phyloP scores from a whole-genome alignment of 1,139 yeast genomes.

The Suhomyces yuchorum region DNA sequence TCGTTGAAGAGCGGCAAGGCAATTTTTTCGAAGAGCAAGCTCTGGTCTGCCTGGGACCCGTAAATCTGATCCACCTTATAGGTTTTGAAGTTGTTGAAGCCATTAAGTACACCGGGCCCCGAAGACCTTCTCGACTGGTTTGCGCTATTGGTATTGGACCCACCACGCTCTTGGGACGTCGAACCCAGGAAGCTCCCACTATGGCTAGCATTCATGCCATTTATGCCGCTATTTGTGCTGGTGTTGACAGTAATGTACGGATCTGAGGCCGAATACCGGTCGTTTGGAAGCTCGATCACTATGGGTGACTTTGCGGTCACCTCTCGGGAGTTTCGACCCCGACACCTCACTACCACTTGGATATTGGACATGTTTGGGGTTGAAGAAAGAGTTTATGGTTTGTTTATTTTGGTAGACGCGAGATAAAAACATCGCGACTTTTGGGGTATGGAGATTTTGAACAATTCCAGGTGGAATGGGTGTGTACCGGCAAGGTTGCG shows the following conservation, averaged over 20 bases:
- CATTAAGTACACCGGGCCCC: conserved; percentile 5
- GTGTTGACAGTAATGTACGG: conserved; percentile 47
- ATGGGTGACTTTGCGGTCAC: conserved; percentile 70
- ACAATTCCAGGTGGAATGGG: background rate
- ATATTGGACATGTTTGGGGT: conserved; percentile 47
- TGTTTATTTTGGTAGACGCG: conserved; percentile 9
- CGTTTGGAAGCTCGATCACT: conserved; percentile 63
- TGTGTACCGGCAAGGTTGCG: too few species aligned
- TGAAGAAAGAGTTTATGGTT: background rate
- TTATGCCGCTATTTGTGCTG: conserved; percentile 32
- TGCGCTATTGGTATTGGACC: background rate
- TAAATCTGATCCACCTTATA: conserved; percentile 74
- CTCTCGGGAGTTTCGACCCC: conserved; percentile 78
- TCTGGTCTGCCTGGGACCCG: conserved; percentile 72
- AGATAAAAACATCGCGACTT: conserved; percentile 1
- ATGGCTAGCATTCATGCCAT: background rate
- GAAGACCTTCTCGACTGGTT: conserved; percentile 7
- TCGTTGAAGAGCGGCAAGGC: conserved; percentile 67
- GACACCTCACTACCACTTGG: conserved; percentile 85
- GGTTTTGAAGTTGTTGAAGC: conserved; percentile 39
- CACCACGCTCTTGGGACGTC: conserved; percentile 3
- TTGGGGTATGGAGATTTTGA: background rate
- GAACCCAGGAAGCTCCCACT: background rate
- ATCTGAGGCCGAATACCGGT: conserved; percentile 38
- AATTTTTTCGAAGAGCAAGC: conserved; percentile 56